Conservation (phyloP, 2,329 filamentous ascomycete genomes). For the Dactylellina leptospora region DNA sequence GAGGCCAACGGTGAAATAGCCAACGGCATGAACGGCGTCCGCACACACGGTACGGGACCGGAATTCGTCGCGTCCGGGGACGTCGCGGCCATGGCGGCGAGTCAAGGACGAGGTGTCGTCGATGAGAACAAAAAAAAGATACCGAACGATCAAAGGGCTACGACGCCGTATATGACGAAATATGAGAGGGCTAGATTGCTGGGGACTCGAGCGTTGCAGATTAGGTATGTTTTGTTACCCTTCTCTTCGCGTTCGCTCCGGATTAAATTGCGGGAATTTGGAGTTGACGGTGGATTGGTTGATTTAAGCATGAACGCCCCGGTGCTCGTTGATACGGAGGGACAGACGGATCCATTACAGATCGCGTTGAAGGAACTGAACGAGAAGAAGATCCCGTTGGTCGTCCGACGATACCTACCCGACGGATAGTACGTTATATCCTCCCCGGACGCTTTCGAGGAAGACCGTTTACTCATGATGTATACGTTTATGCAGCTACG, state of each 20-base stretch:
- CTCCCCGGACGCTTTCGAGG: background rate
- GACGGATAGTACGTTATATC: constrained; percentile 82
- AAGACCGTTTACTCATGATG: background rate
- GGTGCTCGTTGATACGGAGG: constrained; percentile 93
- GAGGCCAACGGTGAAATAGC: constrained; percentile 54
- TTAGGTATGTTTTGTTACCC: constrained; percentile 71
- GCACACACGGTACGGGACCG: constrained; percentile 64
- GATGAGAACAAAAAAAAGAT: constrained; percentile 77
- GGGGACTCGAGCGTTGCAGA: constrained; percentile 91
- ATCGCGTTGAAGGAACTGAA: constrained; percentile 97
- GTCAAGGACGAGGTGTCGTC: constrained; percentile 64
- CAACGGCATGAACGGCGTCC: constrained; percentile 60
- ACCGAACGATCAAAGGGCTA: constrained; percentile 83
- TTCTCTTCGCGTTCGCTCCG: background rate
- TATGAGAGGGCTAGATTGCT: constrained; percentile 95
- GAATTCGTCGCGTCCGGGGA: constrained; percentile 63
- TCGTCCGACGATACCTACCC: constrained; percentile 92
- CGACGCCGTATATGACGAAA: constrained; percentile 99
- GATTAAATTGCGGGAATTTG: background rate
- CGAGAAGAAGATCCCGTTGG: constrained; percentile 98
- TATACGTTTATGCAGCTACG: constrained; percentile 75
- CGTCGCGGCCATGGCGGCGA: constrained; percentile 58
- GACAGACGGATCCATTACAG: constrained; percentile 95
- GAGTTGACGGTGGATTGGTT: background rate
- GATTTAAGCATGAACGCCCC: constrained; percentile 68